Conservation (phyloP, 75 land plant genomes). For the Picea glauca region DNA sequence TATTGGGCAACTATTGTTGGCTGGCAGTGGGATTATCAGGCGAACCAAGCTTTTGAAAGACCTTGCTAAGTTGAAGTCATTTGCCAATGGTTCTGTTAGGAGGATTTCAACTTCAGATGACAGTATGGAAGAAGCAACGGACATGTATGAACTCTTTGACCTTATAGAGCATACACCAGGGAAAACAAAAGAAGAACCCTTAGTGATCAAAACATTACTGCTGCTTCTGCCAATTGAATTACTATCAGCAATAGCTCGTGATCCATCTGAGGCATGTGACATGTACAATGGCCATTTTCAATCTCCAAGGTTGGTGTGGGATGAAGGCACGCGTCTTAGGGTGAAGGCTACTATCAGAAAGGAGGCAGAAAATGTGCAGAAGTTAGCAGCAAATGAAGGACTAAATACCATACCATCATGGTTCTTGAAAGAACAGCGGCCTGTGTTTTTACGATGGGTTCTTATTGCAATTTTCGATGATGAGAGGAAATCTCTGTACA, state of each 20-base stretch:
- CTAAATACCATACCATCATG: constrained; percentile 23
- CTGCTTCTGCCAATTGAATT: constrained; percentile 34
- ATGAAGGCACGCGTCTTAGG: constrained; percentile 23
- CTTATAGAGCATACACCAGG: constrained; percentile 21
- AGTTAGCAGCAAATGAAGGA: constrained; percentile 10
- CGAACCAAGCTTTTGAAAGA: constrained; percentile 45
- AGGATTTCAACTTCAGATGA: constrained; percentile 18
- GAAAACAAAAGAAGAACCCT: constrained; percentile 13
- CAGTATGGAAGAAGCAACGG: constrained; percentile 38
- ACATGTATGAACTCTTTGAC: constrained; percentile 52
- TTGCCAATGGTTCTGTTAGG: constrained; percentile 15
- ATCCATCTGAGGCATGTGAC: constrained; percentile 41
- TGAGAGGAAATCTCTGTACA: constrained; percentile 27
- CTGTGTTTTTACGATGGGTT: constrained; percentile 34
- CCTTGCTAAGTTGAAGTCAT: constrained; percentile 21
- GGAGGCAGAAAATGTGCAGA: constrained; percentile 25
- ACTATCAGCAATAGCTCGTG: constrained; percentile 35
- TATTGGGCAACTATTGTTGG: constrained; percentile 44
- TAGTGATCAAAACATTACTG: constrained; percentile 24
- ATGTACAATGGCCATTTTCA: constrained; percentile 24
- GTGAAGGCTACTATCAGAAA: constrained; percentile 22
- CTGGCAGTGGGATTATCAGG: constrained; percentile 43
- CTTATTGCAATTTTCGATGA: constrained; percentile 17
- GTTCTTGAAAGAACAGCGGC: constrained; percentile 17
- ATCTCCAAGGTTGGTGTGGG: constrained; percentile 44